Evolutionary conservation across 1,139 yeast species (phyloP).

Genomic region (Debaryomyces singareniensis): DNA sequence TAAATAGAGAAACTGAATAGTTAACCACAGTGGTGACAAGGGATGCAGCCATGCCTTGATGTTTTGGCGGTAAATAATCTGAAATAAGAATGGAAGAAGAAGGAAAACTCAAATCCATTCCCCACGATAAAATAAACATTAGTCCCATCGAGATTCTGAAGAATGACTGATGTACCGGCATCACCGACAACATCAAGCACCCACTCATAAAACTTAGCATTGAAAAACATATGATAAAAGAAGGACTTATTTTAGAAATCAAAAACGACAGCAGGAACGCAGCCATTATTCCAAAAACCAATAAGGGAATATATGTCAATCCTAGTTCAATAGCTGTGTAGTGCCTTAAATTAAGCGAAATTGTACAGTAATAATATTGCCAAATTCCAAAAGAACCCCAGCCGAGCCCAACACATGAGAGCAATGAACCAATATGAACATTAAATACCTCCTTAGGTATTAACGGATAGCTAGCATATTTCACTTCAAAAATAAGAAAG

Average conservation of each 20-base stretch:
- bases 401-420: conserved; percentile 35
- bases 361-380: conserved; percentile 38
- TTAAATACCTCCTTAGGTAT: conserved; percentile 39
- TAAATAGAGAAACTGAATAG: conserved; percentile 46
- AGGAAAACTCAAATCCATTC: conserved; percentile 56
- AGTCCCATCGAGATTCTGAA: conserved; percentile 42
- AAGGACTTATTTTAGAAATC: conserved; percentile 37
- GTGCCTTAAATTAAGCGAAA: conserved; percentile 36
- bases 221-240: conserved; percentile 36
- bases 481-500: conserved; percentile 26
- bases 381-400: conserved; percentile 59
- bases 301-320: conserved; percentile 39
- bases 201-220: conserved; percentile 44
- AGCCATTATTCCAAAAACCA: conserved; percentile 42
- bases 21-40: conserved; percentile 48
- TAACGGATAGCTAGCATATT: conserved; percentile 30
- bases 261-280: conserved; percentile 36
- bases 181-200: conserved; percentile 37
- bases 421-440: conserved; percentile 29
- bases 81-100: conserved; percentile 49
- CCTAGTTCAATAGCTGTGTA: conserved; percentile 40
- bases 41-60: conserved; percentile 60
- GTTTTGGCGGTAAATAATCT: conserved; percentile 41
- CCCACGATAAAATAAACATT: conserved; percentile 46
- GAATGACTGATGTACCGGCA: conserved; percentile 44